phyloP scores from a whole-genome alignment of 768 basidiomycete genomes.

The Termitomyces sp. region DNA sequence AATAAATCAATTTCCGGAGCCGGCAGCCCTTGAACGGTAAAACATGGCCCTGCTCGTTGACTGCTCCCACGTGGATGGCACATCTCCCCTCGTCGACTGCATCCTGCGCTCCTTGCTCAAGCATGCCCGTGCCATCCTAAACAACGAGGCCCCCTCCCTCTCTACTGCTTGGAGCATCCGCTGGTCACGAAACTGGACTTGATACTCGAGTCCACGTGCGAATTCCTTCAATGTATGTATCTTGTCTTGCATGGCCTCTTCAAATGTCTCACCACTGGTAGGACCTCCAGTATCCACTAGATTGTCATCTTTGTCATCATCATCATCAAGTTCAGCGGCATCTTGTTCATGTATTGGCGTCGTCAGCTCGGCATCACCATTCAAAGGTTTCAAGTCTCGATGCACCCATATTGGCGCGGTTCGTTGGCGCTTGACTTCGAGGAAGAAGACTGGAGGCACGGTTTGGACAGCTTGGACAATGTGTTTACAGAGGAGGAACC shows the following conservation, averaged over 20 bases:
- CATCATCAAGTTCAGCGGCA: background rate
- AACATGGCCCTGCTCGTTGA: conserved; percentile 3
- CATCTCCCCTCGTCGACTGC: background rate
- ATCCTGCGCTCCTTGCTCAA: background rate
- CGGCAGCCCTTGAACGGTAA: background rate
- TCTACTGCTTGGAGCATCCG: conserved; percentile 3
- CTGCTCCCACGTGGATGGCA: background rate
- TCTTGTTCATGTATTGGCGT: background rate
- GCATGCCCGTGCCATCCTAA: background rate
- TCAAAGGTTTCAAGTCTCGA: background rate
- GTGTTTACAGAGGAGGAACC: conserved; percentile 30
- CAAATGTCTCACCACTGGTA: background rate
- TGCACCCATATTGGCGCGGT: background rate
- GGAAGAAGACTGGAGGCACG: conserved; percentile 22
- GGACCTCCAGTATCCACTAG: background rate
- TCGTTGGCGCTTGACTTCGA: background rate
- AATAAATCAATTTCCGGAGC: background rate
- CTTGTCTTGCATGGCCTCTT: background rate
- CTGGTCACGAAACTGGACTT: background rate
- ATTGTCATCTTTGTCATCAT: background rate
- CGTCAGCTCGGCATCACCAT: background rate
- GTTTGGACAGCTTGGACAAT: conserved; percentile 21
- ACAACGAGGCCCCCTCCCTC: background rate
- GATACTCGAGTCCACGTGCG: background rate
- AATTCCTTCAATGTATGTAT: conserved; percentile 2